Evolutionary conservation across 345 rosid genomes (phyloP), one percentile per base, ranked within the genome.

Genomic region (Dipteronia sinensis): DNA sequence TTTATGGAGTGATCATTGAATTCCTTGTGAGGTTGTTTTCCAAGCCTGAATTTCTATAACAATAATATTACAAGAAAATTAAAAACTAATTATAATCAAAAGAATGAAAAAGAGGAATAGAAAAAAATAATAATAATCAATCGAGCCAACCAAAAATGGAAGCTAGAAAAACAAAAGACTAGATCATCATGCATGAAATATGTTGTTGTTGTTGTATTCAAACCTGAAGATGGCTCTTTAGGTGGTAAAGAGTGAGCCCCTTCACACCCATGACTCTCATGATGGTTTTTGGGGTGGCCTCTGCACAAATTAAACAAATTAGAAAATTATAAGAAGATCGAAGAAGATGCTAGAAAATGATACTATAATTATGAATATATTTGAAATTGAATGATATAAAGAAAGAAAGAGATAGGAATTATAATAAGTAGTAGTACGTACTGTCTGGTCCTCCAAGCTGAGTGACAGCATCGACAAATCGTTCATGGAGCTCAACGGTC

Each of bases 191-290:
- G 75, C 63, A 79, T 20, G 80, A 61, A 61, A 72, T 67, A 70
- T 58, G 53, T 59, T 31, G 34, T 31, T 71, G n/a, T 59, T 61
- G 25, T 31, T 68, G 77, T 79, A 82, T 84, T 84, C 87, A 84
- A 82, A 97, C 99, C 98, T 97, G 99, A 83, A 97, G 99, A 86
- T 97, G 99, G 84, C 99, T 97, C 91, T 97, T 97, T 83, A 97
- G 97, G 86, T 97, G 99, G 88, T 97, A 97, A 85, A 97, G 99
- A 62, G 99, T 97, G 80, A 97, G 99, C 44, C 99, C 99, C 96
- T 97, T 97, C 83, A 97, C 99, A 80, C 99, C 99, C 99, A 97
- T 97, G 76, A 91, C 99, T 80, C 99, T 97, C 99, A 93, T 94
- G 86, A 97, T 97, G 15, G 98, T 97, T 87, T 97, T 97, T 38